A percentile compares a stretch with the other conserved stretches of the same genome.
Evolutionary conservation across 176 grass and related monocot species (phyloP).

Genomic region (Oryza officinalis): DNA sequence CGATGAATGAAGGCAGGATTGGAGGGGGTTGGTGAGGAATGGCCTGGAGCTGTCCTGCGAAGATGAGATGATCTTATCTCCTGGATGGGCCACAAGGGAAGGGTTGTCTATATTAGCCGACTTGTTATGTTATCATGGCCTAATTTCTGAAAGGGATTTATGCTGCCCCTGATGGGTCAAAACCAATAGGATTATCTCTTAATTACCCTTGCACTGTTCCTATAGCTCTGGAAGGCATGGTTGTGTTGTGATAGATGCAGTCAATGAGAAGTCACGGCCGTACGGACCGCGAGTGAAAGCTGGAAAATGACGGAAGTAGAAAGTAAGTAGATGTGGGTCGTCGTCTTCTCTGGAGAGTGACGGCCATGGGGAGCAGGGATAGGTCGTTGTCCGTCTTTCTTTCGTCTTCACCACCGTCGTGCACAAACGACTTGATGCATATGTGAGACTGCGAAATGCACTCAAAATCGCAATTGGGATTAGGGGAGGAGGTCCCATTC

Average conservation of each 20-base stretch:
- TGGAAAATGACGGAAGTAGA: not conserved
- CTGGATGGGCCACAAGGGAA: not conserved
- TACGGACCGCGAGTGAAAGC: not conserved
- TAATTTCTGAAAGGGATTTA: not conserved
- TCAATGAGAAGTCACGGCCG: not conserved
- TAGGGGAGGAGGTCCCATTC: not conserved
- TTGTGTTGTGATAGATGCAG: not conserved
- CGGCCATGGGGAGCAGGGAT: not conserved
- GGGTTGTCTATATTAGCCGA: not conserved
- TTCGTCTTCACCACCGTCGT: not conserved
- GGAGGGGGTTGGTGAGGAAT: conserved; percentile 3
- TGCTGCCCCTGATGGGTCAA: not conserved
- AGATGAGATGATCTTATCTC: conserved; percentile 35
- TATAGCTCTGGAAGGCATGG: too few relatives aligned
- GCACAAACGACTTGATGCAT: not conserved
- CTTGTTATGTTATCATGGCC: too few relatives aligned
- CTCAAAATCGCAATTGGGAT: not conserved
- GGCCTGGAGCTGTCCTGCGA: not conserved
- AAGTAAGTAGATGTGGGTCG: too few relatives aligned
- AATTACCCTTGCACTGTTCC: not conserved
- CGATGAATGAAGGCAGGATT: not conserved
- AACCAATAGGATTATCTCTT: not conserved
- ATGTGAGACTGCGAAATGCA: not conserved
- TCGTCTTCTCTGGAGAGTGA: not conserved
- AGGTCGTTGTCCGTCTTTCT: not conserved